phyloP scores from a whole-genome alignment of 257 asterid species.

The Ilex asprella region DNA sequence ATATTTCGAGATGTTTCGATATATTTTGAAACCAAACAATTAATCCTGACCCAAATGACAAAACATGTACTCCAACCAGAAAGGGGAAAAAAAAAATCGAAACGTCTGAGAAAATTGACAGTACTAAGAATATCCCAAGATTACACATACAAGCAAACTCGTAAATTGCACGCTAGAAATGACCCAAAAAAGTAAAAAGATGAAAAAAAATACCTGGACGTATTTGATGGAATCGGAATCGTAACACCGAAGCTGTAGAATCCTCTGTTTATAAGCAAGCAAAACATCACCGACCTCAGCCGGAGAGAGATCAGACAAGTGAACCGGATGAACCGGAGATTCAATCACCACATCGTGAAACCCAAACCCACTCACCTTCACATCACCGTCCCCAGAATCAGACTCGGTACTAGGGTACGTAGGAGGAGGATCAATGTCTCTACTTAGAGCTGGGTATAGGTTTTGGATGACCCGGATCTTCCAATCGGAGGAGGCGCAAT shows the following conservation, averaged over 20 bases:
- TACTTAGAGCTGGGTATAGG: conserved; percentile 80
- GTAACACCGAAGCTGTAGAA: conserved; percentile 42
- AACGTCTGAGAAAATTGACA: no score
- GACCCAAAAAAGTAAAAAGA: neutral
- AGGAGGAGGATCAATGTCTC: conserved; percentile 33
- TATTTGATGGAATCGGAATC: conserved; percentile 55
- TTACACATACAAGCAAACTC: no score
- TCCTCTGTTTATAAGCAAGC: conserved; percentile 69
- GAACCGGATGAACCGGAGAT: conserved; percentile 69
- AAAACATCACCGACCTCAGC: conserved; percentile 54
- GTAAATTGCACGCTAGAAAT: no score
- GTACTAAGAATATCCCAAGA: no score
- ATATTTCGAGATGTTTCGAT: no score
- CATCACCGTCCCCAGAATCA: conserved; percentile 21
- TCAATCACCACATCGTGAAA: conserved; percentile 96
- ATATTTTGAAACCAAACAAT: no score
- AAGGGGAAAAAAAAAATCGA: no score
- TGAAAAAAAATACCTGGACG: conserved; percentile 54
- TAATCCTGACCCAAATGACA: no score
- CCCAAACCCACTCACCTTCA: conserved; percentile 58
- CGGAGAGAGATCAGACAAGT: conserved; percentile 55
- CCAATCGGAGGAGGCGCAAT: conserved; percentile 53
- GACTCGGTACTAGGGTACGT: neutral
- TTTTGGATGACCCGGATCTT: conserved; percentile 74
- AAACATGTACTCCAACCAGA: no score